Evolutionary conservation across 768 basidiomycete species (phyloP), one percentile per base, ranked within the genome.

Genomic region (Boletus rubroflammeus): DNA sequence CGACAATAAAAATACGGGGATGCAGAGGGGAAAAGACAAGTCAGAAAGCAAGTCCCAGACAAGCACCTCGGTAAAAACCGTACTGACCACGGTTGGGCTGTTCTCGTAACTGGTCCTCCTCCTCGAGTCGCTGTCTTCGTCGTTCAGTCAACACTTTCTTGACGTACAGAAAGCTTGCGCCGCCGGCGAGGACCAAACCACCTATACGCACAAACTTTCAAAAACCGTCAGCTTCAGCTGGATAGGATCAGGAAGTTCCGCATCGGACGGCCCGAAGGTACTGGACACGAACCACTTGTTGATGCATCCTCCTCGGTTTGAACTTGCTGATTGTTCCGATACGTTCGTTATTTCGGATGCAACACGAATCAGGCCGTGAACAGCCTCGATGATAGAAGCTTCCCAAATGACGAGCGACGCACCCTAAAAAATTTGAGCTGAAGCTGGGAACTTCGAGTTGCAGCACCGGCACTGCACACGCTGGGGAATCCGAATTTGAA

Each of bases 111-210:
- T 34, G 62, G 47, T 60, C 61, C 29, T 58, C 53, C 21, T 69
- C 53, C 11, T 60, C 59, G 50, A 58, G 51, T 11, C 31, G 61
- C 28, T 51, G 68, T 47, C 61, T 57, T 47, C 69, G 61, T 35
- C 70, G 65, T 13, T 63, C 56, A 6, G 41, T 57, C 58, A 70
- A 53, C 25, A 70, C 50, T 15, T 54, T 69, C 49, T 70, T 70
- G 50, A 67, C 69, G 25, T 65, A 69, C 36, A 70, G 45, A 53
- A 70, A 70, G 41, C 69, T 62, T 0, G 57, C 66, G 15, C 69
- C 69, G 10, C 62, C 69, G 3, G 58, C 59, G 28, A 70, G 54
- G 47, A 67, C 63, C 46, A 70, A 46, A n/a, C 55, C 58, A n/a
- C 61, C 69, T 56, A 68, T 55, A 15, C 65, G 63, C n/a, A 58